These are phyloP conservation scores for Ichthyophonus hoferi DNA, from an alignment of 208 protist genomes.

Conservation along the genomic window DNA sequence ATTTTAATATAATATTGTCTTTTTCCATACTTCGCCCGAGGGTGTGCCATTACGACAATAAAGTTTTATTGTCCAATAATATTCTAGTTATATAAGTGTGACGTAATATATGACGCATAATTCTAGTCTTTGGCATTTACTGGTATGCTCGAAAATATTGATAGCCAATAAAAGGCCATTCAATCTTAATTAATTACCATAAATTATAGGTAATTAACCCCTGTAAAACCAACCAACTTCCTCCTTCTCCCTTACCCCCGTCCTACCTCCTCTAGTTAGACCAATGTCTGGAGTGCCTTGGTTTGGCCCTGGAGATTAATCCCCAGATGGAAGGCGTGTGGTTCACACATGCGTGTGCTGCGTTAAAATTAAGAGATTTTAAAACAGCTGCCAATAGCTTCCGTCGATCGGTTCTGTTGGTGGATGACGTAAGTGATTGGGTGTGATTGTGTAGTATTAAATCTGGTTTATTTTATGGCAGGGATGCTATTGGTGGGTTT, in stretches of 20 bases:
- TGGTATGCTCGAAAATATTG: no score
- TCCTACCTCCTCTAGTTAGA: neutral
- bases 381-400: constrained; percentile 48
- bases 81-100: no score
- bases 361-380: constrained; percentile 53
- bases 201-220: no score
- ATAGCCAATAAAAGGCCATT: no score
- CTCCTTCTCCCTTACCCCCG: neutral
- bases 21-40: no score
- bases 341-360: constrained; percentile 61
- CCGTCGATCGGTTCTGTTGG: constrained; percentile 37
- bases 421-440: constrained; percentile 37
- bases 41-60: no score
- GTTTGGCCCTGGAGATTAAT: constrained; percentile 54
- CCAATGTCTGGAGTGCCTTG: constrained; percentile 9
- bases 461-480: neutral
- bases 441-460: neutral
- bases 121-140: no score
- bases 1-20: no score
- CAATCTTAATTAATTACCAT: no score
- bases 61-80: no score
- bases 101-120: no score
- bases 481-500: neutral
- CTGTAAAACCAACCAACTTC: no score
- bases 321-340: constrained; percentile 50